Evolutionary conservation across 2,329 filamentous ascomycete species (phyloP).

Genomic region (Dactylonectria macrodidyma): DNA sequence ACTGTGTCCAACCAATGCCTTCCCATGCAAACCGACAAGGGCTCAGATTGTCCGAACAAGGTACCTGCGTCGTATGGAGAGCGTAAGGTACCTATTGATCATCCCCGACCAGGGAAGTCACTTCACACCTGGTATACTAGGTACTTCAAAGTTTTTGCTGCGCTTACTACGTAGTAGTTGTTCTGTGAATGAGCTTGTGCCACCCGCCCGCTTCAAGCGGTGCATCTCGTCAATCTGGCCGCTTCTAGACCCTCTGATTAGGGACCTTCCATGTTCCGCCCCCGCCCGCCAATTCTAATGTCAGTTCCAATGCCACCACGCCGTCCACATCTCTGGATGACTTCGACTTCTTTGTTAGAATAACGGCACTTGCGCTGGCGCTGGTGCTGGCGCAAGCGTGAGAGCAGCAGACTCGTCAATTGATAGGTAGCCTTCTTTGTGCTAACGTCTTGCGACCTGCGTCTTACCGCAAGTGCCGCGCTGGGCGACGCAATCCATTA

Average conservation of each 20-base stretch:
- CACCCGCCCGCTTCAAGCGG: constrained; percentile 36
- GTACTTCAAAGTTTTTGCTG: background rate
- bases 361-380: background rate
- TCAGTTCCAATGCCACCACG: background rate
- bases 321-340: background rate
- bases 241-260: constrained; percentile 45
- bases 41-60: background rate
- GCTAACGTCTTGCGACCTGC: constrained; percentile 1
- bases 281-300: background rate
- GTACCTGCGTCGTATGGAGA: background rate
- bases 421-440: background rate
- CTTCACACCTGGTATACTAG: background rate
- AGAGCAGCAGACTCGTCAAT: background rate
- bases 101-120: constrained; percentile 10
- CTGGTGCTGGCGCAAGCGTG: background rate
- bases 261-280: constrained; percentile 25
- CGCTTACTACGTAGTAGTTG: background rate
- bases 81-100: background rate
- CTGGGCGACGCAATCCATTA: background rate
- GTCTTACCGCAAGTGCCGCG: constrained; percentile 3
- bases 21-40: background rate
- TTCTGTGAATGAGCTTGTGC: constrained; percentile 11
- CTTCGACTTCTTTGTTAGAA: background rate
- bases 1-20: background rate
- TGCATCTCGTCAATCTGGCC: constrained; percentile 49